Evolutionary conservation across 306 rosid genomes (phyloP).

Genomic region (Delonix regia): DNA sequence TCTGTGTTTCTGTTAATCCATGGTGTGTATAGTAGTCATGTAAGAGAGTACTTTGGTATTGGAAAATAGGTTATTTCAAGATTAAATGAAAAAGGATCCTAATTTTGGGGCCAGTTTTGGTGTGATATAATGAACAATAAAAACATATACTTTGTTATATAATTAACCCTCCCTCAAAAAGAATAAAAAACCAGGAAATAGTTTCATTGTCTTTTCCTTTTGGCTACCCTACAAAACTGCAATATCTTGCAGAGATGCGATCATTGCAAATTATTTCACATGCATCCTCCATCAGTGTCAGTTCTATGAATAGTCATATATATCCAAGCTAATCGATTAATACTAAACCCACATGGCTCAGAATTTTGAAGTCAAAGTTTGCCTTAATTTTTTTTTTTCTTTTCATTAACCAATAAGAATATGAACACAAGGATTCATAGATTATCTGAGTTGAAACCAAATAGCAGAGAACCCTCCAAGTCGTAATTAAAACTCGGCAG

Average conservation of each 20-base stretch:
- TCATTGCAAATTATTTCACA: not conserved
- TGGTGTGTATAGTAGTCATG: not conserved
- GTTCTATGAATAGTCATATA: not conserved
- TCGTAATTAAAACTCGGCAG: constrained; percentile 18
- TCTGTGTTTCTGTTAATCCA: not conserved
- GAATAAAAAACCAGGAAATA: not conserved
- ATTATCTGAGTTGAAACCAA: not conserved
- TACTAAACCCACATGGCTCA: not conserved
- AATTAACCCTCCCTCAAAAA: not conserved
- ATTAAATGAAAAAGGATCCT: not conserved
- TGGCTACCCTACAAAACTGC: not conserved
- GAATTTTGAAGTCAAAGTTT: not conserved
- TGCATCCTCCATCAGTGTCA: not conserved
- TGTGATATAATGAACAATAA: not conserved
- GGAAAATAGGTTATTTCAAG: not conserved
- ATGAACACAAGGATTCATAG: not conserved
- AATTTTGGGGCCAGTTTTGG: not conserved
- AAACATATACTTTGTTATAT: not conserved
- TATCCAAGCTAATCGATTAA: not conserved
- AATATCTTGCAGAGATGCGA: not conserved
- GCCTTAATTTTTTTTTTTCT: not conserved
- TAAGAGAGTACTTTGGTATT: not conserved
- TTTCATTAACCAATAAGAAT: not conserved
- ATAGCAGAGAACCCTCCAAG: not conserved
- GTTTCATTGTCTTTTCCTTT: not conserved